Conservation (phyloP, 495 filamentous ascomycete species). For the Schizothecium vesticola region DNA sequence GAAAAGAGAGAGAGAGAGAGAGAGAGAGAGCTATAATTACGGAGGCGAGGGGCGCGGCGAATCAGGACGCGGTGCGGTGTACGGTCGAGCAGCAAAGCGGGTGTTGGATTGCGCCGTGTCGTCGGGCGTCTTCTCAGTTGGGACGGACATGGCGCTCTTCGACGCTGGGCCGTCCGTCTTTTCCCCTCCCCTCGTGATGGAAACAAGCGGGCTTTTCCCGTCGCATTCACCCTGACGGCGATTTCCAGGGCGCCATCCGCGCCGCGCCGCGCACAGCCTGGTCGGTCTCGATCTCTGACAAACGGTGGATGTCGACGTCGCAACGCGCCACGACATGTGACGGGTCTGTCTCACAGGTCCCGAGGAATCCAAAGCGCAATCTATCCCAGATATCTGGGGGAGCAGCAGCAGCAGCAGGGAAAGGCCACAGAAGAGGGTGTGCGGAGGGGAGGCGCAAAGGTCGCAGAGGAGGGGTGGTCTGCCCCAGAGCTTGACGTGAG, state of each 20-base stretch:
- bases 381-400: conserved; percentile 18
- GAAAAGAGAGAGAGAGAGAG: neutral
- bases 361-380: conserved; percentile 15
- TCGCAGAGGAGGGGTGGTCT: conserved; percentile 8
- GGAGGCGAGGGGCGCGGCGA: neutral
- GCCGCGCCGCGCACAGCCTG: neutral
- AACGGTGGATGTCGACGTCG: neutral
- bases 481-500: conserved; percentile 16
- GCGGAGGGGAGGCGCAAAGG: conserved; percentile 6
- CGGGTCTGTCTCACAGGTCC: conserved; percentile 16
- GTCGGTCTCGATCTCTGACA: neutral
- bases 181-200: neutral
- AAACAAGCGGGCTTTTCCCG: neutral
- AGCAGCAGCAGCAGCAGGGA: conserved; percentile 22
- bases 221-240: neutral
- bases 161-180: neutral
- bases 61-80: neutral
- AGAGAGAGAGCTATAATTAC: neutral
- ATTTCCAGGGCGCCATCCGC: neutral
- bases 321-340: conserved; percentile 25
- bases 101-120: neutral
- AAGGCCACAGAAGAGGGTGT: conserved; percentile 26
- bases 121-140: neutral
- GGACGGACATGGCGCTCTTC: neutral
- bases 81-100: neutral